A percentile compares a stretch with the other conserved stretches of the same genome.
These are phyloP conservation scores for Fragaria iinumae DNA, from an alignment of 306 rosid genomes.

Conservation along the genomic window DNA sequence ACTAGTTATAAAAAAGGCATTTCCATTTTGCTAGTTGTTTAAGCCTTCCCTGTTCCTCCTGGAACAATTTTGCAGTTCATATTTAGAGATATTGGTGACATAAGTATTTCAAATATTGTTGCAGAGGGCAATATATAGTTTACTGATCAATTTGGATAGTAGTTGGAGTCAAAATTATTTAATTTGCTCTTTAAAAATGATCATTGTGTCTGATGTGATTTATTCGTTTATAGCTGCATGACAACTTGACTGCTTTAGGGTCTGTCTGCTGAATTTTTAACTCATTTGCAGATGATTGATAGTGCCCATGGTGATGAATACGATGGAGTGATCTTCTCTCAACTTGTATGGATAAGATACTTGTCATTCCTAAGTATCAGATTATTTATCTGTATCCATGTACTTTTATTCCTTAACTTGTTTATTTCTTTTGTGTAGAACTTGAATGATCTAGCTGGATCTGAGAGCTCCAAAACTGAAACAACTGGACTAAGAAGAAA, in stretches of 20 bases:
- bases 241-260: not conserved
- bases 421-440: slow-evolving; percentile 48
- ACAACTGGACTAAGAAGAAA: slow-evolving; percentile 96
- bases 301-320: slow-evolving; percentile 96
- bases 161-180: not conserved
- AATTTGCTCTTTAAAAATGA: not conserved
- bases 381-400: slow-evolving; percentile 10
- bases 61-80: not conserved
- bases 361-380: slow-evolving; percentile 9
- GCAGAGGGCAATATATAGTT: not conserved
- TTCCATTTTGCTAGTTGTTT: not conserved
- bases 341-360: slow-evolving; percentile 69
- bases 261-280: slow-evolving; percentile 19
- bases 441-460: slow-evolving; percentile 97
- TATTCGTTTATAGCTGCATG: slow-evolving; percentile 12
- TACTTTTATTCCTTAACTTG: slow-evolving; percentile 5
- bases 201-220: not conserved
- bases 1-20: not conserved
- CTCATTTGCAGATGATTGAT: slow-evolving; percentile 85
- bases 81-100: not conserved
- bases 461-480: slow-evolving; percentile 99
- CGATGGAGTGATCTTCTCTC: slow-evolving; percentile 98
- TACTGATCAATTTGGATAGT: not conserved
- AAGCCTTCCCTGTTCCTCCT: not conserved
- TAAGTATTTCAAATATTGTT: not conserved